Conservation (phyloP, 345 rosid genomes). For the Heritiera fomes region DNA sequence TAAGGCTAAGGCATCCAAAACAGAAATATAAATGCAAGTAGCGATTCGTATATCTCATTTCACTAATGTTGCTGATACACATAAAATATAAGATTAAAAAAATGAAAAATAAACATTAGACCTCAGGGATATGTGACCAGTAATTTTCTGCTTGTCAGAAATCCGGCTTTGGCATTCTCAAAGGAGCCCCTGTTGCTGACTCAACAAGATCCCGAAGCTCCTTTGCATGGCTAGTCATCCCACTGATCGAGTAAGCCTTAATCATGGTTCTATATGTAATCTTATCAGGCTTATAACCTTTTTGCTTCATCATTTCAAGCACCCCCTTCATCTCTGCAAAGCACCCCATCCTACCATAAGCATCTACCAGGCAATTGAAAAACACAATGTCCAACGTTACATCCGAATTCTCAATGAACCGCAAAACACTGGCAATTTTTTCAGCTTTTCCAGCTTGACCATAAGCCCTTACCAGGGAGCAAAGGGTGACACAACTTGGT, state of each 20-base stretch:
- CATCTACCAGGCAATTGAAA: constrained; percentile 88
- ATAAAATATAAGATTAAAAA: background rate
- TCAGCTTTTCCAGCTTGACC: constrained; percentile 68
- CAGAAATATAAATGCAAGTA: background rate
- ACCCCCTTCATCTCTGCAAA: constrained; percentile 90
- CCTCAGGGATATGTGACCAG: constrained; percentile 15
- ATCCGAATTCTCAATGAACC: constrained; percentile 79
- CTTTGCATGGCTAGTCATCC: constrained; percentile 71
- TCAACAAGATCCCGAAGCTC: constrained; percentile 45
- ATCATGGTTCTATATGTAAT: constrained; percentile 84
- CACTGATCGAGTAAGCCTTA: constrained; percentile 61
- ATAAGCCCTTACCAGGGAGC: constrained; percentile 85
- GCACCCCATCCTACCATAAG: constrained; percentile 80
- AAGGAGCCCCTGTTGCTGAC: constrained; percentile 39
- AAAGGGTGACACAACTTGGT: constrained; percentile 84
- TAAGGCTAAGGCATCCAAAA: background rate
- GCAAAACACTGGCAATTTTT: constrained; percentile 67
- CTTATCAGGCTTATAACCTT: constrained; percentile 72
- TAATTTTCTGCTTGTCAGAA: constrained; percentile 30
- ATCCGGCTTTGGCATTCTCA: constrained; percentile 49
- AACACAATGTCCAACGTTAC: constrained; percentile 70
- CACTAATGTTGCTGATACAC: background rate
- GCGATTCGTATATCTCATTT: background rate
- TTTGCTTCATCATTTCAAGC: constrained; percentile 68
- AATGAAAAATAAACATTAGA: constrained; percentile 12